Conservation (phyloP, 2,329 filamentous ascomycete genomes). For the Talaromyces sp. region DNA sequence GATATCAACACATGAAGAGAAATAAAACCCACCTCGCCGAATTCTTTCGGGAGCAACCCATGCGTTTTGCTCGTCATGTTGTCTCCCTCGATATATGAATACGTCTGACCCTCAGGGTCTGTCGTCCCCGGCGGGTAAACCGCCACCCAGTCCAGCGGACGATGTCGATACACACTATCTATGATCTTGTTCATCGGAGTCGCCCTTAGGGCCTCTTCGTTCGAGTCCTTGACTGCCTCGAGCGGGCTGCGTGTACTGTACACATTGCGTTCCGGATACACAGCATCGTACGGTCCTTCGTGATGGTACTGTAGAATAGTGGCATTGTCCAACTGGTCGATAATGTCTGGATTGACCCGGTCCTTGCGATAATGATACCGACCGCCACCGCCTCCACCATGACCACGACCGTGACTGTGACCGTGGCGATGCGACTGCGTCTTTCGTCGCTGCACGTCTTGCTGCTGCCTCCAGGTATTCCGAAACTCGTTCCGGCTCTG, state of each 20-base stretch:
- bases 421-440: constrained; percentile 1
- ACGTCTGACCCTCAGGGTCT: constrained; percentile 63
- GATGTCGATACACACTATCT: constrained; percentile 66
- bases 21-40: constrained; percentile 57
- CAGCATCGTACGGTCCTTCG: constrained; percentile 83
- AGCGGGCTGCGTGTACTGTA: constrained; percentile 61
- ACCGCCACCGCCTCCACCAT: neutral
- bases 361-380: constrained; percentile 58
- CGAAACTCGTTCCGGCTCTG: constrained; percentile 11
- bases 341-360: constrained; percentile 65
- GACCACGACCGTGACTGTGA: neutral
- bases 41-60: constrained; percentile 67
- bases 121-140: constrained; percentile 65
- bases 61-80: constrained; percentile 70
- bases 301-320: constrained; percentile 73
- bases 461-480: constrained; percentile 6
- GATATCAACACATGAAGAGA: neutral
- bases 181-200: constrained; percentile 72
- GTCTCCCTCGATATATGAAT: constrained; percentile 78
- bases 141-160: constrained; percentile 76
- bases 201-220: constrained; percentile 70
- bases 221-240: constrained; percentile 67
- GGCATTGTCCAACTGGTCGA: constrained; percentile 69
- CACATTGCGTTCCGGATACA: constrained; percentile 66
- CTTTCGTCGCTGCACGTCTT: constrained; percentile 9